Evolutionary conservation across 2,329 filamentous ascomycete species (phyloP).

Genomic region (Gaeumannomyces tritici): DNA sequence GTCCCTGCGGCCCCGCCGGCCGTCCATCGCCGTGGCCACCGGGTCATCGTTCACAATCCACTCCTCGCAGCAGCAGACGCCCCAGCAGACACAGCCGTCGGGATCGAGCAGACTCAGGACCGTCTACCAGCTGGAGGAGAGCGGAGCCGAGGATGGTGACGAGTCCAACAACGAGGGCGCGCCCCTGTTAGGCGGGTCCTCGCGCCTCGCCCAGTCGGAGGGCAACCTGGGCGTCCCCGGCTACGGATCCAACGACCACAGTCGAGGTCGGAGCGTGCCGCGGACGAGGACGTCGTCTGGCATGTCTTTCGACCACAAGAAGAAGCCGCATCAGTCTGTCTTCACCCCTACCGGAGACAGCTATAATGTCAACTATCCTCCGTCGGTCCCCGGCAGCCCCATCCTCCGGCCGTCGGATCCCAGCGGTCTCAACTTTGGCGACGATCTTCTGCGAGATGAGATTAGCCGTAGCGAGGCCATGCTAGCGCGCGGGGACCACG

Average conservation of each 20-base stretch:
- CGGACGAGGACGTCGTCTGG: slow-evolving; percentile 37
- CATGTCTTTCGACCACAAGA: slow-evolving; percentile 40
- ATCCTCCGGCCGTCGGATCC: slow-evolving; percentile 37
- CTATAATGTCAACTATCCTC: slow-evolving; percentile 60
- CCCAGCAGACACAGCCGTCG: slow-evolving; percentile 15
- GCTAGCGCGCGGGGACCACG: neutral
- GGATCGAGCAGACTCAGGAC: slow-evolving; percentile 14
- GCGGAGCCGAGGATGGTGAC: slow-evolving; percentile 35
- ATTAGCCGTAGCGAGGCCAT: slow-evolving; percentile 20
- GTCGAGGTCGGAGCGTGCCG: slow-evolving; percentile 17
- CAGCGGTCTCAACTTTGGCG: slow-evolving; percentile 50
- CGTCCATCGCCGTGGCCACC: slow-evolving; percentile 33
- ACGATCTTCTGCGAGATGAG: slow-evolving; percentile 62
- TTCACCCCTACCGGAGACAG: slow-evolving; percentile 24
- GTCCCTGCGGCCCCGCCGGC: slow-evolving; percentile 53
- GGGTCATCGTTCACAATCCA: slow-evolving; percentile 22
- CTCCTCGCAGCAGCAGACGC: slow-evolving; percentile 18
- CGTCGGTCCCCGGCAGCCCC: slow-evolving; percentile 56
- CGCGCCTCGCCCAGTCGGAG: slow-evolving; percentile 23
- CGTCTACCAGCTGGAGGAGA: slow-evolving; percentile 21
- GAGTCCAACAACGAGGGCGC: slow-evolving; percentile 37
- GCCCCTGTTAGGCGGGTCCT: slow-evolving; percentile 40
- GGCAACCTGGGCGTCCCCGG: slow-evolving; percentile 13
- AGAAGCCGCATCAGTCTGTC: slow-evolving; percentile 19
- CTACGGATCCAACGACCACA: slow-evolving; percentile 34